These are phyloP conservation scores for Talaromyces sp. DNA, from an alignment of 2,329 filamentous ascomycete genomes.

Conservation along the genomic window DNA sequence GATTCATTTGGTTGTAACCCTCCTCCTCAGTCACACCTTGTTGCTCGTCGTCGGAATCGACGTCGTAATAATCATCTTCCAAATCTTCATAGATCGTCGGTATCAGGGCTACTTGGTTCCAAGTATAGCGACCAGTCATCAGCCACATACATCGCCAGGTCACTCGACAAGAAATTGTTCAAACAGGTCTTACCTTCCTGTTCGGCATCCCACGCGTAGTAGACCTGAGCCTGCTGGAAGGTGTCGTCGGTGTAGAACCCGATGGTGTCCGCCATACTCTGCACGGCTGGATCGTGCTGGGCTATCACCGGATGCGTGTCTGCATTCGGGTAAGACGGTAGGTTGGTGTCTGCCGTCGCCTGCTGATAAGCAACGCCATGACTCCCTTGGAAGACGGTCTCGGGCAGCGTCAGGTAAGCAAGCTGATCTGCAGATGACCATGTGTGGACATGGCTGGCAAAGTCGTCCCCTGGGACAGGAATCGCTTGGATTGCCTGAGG, in stretches of 20 bases:
- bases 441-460: conserved; percentile 3
- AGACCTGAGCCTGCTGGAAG: conserved; percentile 12
- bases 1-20: conserved; percentile 39
- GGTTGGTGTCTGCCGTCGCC: not conserved
- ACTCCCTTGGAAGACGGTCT: not conserved
- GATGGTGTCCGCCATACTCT: not conserved
- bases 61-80: conserved; percentile 62
- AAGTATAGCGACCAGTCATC: conserved; percentile 16
- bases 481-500: not conserved
- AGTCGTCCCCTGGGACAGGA: not conserved
- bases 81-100: conserved; percentile 7
- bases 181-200: conserved; percentile 18
- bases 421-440: conserved; percentile 14
- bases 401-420: not conserved
- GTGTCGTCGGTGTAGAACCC: conserved; percentile 8
- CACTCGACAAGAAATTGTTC: conserved; percentile 4
- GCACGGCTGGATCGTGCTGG: not conserved
- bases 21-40: conserved; percentile 38
- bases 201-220: conserved; percentile 15
- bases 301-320: not conserved
- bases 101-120: conserved; percentile 9
- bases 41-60: conserved; percentile 59
- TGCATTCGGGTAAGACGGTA: not conserved
- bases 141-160: conserved; percentile 16
- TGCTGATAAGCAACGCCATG: not conserved